Evolutionary conservation across 73 alveolate genomes (phyloP).

Genomic region (Paramecium bursaria): DNA sequence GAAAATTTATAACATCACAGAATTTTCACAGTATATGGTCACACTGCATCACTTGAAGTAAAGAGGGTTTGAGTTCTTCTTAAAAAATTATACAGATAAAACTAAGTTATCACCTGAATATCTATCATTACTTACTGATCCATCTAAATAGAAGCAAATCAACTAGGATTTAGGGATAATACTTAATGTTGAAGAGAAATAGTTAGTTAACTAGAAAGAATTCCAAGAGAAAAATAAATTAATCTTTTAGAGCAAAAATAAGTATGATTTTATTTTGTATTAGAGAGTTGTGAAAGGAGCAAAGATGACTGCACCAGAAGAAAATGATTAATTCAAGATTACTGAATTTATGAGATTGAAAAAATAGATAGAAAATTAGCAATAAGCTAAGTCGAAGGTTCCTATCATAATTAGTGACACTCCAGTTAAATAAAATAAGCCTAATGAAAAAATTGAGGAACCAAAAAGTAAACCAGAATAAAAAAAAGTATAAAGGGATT

Average conservation of each 20-base stretch:
- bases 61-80: slow-evolving; percentile 66
- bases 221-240: neutral
- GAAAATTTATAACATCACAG: slow-evolving; percentile 30
- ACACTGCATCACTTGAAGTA: slow-evolving; percentile 10
- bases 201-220: neutral
- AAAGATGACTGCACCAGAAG: neutral
- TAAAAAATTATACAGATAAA: slow-evolving; percentile 63
- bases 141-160: neutral
- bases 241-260: too few relatives aligned
- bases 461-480: too few relatives aligned
- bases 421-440: too few relatives aligned
- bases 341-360: neutral
- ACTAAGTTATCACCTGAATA: slow-evolving; percentile 28
- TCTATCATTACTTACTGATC: neutral
- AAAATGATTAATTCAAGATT: too few relatives aligned
- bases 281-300: neutral
- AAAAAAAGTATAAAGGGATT: too few relatives aligned
- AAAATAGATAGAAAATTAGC: neutral
- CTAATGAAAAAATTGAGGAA: too few relatives aligned
- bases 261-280: neutral
- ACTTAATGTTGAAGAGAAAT: neutral
- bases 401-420: too few relatives aligned
- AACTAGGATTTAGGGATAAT: neutral
- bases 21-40: slow-evolving; percentile 50
- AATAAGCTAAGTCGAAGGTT: too few relatives aligned